These are phyloP conservation scores for Anthracocystis setariae DNA, from an alignment of 1,284 basidiomycete genomes.

Conservation along the genomic window DNA sequence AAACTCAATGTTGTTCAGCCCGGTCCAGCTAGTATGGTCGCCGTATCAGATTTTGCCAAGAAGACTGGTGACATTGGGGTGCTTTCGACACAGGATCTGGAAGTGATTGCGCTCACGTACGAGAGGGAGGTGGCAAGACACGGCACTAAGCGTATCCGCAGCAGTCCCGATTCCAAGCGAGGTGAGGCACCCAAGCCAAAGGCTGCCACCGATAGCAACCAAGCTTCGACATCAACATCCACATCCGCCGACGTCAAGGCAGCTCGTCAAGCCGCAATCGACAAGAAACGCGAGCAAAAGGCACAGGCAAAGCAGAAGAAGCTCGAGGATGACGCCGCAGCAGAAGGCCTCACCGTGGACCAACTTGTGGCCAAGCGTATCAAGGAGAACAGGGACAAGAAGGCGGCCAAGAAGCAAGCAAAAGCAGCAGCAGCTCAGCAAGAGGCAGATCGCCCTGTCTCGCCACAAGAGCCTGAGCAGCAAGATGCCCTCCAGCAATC, in stretches of 20 bases:
- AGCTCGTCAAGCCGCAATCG: conserved; percentile 35
- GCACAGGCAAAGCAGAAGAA: conserved; percentile 35
- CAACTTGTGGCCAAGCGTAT: conserved; percentile 35
- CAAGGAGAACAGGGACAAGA: conserved; percentile 36
- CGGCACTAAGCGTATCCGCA: conserved; percentile 71
- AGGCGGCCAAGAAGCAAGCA: conserved; percentile 44
- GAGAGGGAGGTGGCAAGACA: conserved; percentile 75
- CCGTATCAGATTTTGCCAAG: conserved; percentile 90
- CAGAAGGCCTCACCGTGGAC: conserved; percentile 29
- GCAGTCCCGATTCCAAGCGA: conserved; percentile 68
- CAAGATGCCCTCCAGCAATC: conserved; percentile 30
- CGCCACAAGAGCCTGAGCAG: conserved; percentile 10
- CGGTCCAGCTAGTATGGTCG: conserved; percentile 54
- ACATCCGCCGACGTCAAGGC: conserved; percentile 10
- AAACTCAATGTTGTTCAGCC: conserved; percentile 60
- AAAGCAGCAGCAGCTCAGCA: conserved; percentile 15
- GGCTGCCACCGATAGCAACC: conserved; percentile 16
- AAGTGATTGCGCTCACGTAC: conserved; percentile 88
- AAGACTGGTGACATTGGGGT: conserved; percentile 97
- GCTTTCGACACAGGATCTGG: conserved; percentile 88
- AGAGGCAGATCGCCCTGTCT: background rate
- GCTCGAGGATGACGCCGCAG: conserved; percentile 32
- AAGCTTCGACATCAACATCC: conserved; percentile 12
- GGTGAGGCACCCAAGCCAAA: conserved; percentile 22
- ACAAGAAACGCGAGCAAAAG: conserved; percentile 44